phyloP scores from a whole-genome alignment of 768 basidiomycete species.

The Nevesoporus exiguus region DNA sequence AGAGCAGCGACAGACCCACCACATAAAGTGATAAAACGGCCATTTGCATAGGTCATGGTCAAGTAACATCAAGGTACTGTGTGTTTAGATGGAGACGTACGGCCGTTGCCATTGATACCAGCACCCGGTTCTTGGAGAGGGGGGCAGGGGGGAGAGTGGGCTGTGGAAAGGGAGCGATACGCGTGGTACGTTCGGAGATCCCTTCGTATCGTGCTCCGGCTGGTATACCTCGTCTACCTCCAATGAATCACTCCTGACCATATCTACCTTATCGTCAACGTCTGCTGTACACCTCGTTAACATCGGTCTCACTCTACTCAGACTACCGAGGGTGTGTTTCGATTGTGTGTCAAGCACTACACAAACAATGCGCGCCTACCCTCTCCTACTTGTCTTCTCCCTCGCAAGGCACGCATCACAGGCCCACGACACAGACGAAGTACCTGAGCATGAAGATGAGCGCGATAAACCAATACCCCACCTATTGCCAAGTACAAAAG shows the following conservation, averaged over 20 bases:
- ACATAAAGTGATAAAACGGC: conserved; percentile 55
- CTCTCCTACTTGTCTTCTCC: no score
- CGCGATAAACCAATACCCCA: no score
- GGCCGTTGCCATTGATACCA: conserved; percentile 29
- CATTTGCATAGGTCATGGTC: conserved; percentile 63
- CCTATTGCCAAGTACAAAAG: no score
- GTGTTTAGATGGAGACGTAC: conserved; percentile 64
- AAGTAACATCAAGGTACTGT: conserved; percentile 64
- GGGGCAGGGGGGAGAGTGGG: conserved; percentile 11
- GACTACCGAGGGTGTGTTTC: no score
- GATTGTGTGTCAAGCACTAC: no score
- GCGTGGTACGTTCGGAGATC: conserved; percentile 21
- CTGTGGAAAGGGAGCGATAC: conserved; percentile 47
- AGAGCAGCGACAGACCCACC: conserved; percentile 15
- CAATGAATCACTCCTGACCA: background rate
- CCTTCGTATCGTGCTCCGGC: conserved; percentile 22
- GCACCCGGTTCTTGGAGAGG: background rate
- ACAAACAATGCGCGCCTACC: no score
- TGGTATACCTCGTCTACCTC: conserved; percentile 13
- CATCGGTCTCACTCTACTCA: conserved; percentile 23
- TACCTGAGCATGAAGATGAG: no score
- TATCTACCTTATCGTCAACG: conserved; percentile 11
- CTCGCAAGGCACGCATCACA: no score
- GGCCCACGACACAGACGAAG: no score
- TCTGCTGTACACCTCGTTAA: conserved; percentile 14